Evolutionary conservation across 2,329 filamentous ascomycete species (phyloP), one percentile per base, ranked within the genome.

Genomic region (Trichoderma endophyticum): DNA sequence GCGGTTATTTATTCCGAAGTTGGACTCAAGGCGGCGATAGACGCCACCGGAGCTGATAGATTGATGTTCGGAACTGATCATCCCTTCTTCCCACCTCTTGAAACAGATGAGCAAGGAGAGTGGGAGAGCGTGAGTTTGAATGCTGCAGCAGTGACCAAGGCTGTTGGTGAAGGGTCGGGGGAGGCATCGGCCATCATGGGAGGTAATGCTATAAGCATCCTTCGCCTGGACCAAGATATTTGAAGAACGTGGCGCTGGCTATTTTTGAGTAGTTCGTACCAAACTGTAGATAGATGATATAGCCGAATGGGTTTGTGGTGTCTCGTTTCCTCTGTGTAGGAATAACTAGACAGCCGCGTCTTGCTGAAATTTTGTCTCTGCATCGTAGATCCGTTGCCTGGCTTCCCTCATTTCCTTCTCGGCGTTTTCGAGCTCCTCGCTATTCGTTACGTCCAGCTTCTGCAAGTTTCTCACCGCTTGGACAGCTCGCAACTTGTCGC

Each of bases 41-140:
- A 90, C 26, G 91, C 91, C 0, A 85, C 87, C 73, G 92, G 92
- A 0, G 84, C 85, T 0, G 92, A 94, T 76, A 85, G 92, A 72
- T 82, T 95, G 65, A 88, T 95, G 84, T 95, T 95, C 81, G 93
- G 92, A 30, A 95, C 92, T 0, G 93, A 95, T 79, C 92, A 95
- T 79, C 93, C 93, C 0, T 95, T 95, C 83, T 95, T 95, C 81
- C 93, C 93, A n/a, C 92, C 92, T 1, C 81, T 94, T 21, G 86
- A 85, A 36, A 84, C 82, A 43, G 88, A 90, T 64, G 89, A 89
- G 72, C 85, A 88, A 74, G 87, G 85, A 48, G 86, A 90, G 76
- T 94, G 92, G 91, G 86, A 90, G 77, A 93, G 91, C 77, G 91
- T 93, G 4, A 87, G 79, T 64, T 72, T 84, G 75, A 86, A 86